These are phyloP conservation scores for Apiospora phragmitis DNA, from an alignment of 2,329 filamentous ascomycete species.

Conservation along the genomic window DNA sequence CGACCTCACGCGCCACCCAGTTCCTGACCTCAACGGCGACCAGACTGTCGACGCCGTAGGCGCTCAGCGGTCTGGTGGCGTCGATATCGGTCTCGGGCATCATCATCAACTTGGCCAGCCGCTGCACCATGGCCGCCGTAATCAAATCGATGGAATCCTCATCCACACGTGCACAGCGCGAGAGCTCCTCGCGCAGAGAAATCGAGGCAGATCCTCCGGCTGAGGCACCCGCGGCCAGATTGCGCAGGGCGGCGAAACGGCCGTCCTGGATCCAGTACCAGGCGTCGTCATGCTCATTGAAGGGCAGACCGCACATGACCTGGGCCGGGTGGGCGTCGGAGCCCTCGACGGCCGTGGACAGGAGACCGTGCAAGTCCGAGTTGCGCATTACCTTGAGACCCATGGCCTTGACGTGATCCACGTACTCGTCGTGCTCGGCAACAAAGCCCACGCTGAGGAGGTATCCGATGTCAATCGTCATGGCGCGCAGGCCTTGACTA, in stretches of 20 bases:
- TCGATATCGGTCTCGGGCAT: slow-evolving; percentile 20
- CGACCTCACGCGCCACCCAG: slow-evolving; percentile 30
- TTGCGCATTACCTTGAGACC: slow-evolving; percentile 1
- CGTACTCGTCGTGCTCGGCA: neutral
- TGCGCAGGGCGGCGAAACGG: neutral
- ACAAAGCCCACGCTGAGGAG: slow-evolving; percentile 21
- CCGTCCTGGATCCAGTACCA: slow-evolving; percentile 2
- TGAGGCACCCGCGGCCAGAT: neutral
- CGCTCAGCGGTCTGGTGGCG: slow-evolving; percentile 16
- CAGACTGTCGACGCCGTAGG: slow-evolving; percentile 32
- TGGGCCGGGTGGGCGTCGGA: neutral
- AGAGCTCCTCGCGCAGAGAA: neutral
- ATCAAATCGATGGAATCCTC: neutral
- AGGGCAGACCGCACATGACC: neutral
- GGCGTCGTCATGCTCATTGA: neutral
- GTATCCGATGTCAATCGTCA: slow-evolving; percentile 34
- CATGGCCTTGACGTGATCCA: neutral
- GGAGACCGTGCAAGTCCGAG: neutral
- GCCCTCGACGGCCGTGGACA: neutral
- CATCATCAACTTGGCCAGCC: slow-evolving; percentile 11
- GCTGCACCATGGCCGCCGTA: neutral
- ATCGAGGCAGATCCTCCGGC: neutral
- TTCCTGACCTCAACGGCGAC: slow-evolving; percentile 31
- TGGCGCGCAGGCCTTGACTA: slow-evolving; percentile 28
- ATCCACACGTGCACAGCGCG: neutral